These are phyloP conservation scores for Cucurbitaria berberidis DNA, from an alignment of 2,329 filamentous ascomycete species.

Conservation along the genomic window DNA sequence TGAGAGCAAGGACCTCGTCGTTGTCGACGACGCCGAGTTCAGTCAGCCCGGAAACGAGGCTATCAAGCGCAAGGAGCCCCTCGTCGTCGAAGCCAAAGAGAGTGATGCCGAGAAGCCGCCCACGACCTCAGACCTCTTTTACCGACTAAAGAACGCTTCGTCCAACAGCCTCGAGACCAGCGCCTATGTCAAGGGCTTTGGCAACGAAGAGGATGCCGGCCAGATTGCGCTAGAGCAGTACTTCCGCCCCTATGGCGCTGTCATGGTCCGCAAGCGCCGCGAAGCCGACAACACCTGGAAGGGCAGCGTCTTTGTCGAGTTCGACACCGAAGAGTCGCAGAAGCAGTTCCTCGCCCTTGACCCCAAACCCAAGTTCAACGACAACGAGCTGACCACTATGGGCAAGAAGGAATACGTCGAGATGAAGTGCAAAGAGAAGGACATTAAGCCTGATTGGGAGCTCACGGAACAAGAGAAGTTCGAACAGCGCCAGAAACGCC, in stretches of 20 bases:
- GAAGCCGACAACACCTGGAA: constrained; percentile 77
- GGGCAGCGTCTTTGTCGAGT: constrained; percentile 95
- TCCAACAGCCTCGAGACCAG: constrained; percentile 73
- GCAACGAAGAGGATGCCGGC: constrained; percentile 78
- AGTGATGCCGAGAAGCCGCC: constrained; percentile 38
- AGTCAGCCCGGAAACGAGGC: constrained; percentile 47
- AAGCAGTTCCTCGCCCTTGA: constrained; percentile 81
- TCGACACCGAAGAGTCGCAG: constrained; percentile 77
- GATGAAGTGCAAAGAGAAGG: constrained; percentile 55
- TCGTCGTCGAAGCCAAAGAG: constrained; percentile 46
- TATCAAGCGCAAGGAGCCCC: constrained; percentile 73
- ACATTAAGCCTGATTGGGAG: constrained; percentile 52
- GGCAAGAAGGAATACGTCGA: constrained; percentile 84
- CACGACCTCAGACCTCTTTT: constrained; percentile 51
- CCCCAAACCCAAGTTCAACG: constrained; percentile 84
- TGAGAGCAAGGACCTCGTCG: constrained; percentile 73
- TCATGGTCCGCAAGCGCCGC: constrained; percentile 86
- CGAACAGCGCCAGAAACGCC: constrained; percentile 14
- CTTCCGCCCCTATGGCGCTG: constrained; percentile 79
- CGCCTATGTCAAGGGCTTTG: constrained; percentile 94
- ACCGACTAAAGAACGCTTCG: constrained; percentile 59
- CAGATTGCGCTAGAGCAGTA: constrained; percentile 95
- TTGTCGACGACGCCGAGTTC: constrained; percentile 76
- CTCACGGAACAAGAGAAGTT: constrained; percentile 35
- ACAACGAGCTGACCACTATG: constrained; percentile 78